Conservation (phyloP, 306 rosid species). For the Vachellia collinsii region DNA sequence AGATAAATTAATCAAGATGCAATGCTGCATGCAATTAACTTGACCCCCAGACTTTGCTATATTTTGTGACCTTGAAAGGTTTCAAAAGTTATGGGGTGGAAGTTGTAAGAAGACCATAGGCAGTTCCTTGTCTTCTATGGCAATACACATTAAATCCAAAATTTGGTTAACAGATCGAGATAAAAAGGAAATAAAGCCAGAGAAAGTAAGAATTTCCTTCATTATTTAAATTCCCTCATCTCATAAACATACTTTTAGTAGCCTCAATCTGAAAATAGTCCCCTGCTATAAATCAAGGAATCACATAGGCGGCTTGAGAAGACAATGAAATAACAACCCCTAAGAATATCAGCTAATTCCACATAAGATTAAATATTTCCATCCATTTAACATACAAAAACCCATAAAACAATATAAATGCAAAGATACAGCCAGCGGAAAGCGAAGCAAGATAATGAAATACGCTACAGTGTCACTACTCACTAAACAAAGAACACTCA, state of each 20-base stretch:
- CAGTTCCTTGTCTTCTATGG: background rate
- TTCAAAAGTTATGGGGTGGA: background rate
- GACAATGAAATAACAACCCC: background rate
- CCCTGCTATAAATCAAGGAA: background rate
- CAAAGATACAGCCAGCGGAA: background rate
- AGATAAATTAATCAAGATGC: constrained; percentile 10
- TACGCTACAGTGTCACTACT: background rate
- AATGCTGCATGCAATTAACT: constrained; percentile 30
- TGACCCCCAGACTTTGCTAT: background rate
- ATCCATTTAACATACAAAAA: background rate
- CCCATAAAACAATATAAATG: constrained; percentile 31
- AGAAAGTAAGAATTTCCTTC: background rate
- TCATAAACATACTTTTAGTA: background rate
- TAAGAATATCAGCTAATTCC: background rate
- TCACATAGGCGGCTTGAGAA: background rate
- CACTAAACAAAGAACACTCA: background rate
- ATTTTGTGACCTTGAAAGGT: constrained; percentile 2
- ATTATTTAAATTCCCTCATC: background rate
- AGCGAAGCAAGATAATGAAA: background rate
- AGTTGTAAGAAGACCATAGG: background rate
- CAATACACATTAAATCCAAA: background rate
- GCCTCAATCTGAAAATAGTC: background rate
- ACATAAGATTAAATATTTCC: background rate
- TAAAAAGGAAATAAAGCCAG: background rate
- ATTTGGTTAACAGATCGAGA: background rate